phyloP scores from a whole-genome alignment of 495 filamentous ascomycete genomes.

The Penicillium turbatum region DNA sequence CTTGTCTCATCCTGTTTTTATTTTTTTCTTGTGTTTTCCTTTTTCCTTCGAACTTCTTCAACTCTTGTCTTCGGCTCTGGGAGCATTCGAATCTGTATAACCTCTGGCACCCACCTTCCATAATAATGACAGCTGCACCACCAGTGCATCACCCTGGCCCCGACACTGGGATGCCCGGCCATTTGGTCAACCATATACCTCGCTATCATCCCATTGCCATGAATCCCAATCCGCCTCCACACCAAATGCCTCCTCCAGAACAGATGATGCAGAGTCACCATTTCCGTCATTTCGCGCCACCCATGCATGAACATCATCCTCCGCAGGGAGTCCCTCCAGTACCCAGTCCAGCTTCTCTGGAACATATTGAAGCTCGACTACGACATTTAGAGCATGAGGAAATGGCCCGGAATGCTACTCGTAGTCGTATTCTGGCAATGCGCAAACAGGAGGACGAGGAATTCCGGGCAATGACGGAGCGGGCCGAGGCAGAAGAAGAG shows the following conservation, averaged over 20 bases:
- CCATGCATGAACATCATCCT: conserved; percentile 36
- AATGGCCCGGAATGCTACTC: conserved; percentile 41
- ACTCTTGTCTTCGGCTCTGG: not conserved
- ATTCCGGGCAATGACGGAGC: conserved; percentile 45
- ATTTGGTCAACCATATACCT: conserved; percentile 36
- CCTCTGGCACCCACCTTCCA: not conserved
- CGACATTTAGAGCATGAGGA: conserved; percentile 48
- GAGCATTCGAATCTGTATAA: not conserved
- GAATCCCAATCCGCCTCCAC: conserved; percentile 39
- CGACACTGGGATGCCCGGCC: conserved; percentile 34
- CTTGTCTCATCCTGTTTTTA: conserved; percentile 18
- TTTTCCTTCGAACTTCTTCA: conserved; percentile 11
- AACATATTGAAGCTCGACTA: conserved; percentile 44
- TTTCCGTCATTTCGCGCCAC: conserved; percentile 37
- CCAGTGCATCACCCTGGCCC: conserved; percentile 36
- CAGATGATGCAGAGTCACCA: conserved; percentile 38
- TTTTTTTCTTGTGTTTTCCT: conserved; percentile 7
- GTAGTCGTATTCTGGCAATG: conserved; percentile 41
- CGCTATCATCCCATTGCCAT: conserved; percentile 48
- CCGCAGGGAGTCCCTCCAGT: conserved; percentile 27
- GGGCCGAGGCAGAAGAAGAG: conserved; percentile 47
- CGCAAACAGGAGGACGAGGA: conserved; percentile 49
- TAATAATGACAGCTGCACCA: conserved; percentile 40
- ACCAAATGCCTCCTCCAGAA: conserved; percentile 35
- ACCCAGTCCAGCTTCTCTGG: conserved; percentile 30